Conservation (phyloP, 2,329 filamentous ascomycete genomes). For the Drechslerella dactyloides region DNA sequence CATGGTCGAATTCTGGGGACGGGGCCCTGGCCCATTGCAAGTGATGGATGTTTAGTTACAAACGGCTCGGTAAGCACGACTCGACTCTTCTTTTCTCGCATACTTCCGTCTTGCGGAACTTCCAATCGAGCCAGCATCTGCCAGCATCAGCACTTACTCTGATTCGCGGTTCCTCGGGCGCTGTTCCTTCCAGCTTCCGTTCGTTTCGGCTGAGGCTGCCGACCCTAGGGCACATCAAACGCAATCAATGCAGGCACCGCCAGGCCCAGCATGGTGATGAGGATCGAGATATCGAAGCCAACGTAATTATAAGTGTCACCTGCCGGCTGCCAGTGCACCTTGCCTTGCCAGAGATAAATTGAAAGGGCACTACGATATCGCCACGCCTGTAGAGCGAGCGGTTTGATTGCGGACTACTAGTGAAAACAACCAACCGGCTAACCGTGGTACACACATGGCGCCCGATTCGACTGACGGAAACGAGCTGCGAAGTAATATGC, state of each 20-base stretch:
- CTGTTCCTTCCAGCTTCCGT: constrained; percentile 9
- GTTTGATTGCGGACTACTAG: neutral
- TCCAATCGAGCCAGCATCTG: neutral
- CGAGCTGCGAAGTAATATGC: constrained; percentile 26
- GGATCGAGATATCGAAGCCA: neutral
- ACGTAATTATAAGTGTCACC: neutral
- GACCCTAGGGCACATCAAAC: neutral
- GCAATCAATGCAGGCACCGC: neutral
- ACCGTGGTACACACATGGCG: neutral
- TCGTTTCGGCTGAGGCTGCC: neutral
- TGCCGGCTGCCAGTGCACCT: neutral
- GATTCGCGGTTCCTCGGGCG: constrained; percentile 26
- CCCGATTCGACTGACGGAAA: constrained; percentile 38
- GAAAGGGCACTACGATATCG: neutral
- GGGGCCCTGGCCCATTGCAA: constrained; percentile 31
- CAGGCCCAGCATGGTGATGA: neutral
- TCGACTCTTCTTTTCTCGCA: neutral
- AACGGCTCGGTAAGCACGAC: constrained; percentile 46
- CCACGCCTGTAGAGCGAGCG: neutral
- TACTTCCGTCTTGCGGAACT: neutral
- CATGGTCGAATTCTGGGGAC: constrained; percentile 35
- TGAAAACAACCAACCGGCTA: neutral
- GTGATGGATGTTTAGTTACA: too few species aligned
- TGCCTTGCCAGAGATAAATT: constrained; percentile 1
- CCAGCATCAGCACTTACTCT: too few species aligned